These are phyloP conservation scores for Henckelia pumila DNA, from an alignment of 257 asterid species.

Conservation along the genomic window DNA sequence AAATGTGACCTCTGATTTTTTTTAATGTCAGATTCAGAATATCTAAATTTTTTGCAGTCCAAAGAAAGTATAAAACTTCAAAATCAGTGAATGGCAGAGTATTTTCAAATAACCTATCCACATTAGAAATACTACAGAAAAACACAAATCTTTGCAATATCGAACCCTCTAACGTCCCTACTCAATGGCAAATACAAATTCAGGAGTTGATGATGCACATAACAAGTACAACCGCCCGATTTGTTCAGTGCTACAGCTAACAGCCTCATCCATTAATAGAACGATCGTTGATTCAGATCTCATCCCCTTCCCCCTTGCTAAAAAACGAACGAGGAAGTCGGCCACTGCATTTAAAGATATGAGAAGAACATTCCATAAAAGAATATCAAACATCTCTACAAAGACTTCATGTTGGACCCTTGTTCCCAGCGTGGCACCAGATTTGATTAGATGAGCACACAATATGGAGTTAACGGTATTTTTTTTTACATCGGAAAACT, in stretches of 20 bases:
- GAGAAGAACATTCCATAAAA: not conserved
- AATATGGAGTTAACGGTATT: not conserved
- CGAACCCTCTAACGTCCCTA: conserved; percentile 8
- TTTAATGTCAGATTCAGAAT: not conserved
- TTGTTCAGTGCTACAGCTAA: not conserved
- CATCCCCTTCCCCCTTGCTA: not conserved
- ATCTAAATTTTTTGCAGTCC: not conserved
- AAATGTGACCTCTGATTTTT: not conserved
- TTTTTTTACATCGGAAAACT: conserved; percentile 13
- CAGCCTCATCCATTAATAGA: not conserved
- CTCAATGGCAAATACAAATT: not conserved
- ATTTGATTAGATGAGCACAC: not conserved
- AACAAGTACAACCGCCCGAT: not conserved
- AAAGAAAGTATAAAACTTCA: not conserved
- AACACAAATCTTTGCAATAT: not conserved
- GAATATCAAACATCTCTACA: not conserved
- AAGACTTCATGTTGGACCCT: conserved; percentile 8
- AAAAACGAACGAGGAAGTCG: conserved; percentile 3
- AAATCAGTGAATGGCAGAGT: not conserved
- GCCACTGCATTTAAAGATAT: not conserved
- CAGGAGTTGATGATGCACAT: not conserved
- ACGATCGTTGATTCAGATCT: not conserved
- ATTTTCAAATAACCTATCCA: not conserved
- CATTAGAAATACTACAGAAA: not conserved
- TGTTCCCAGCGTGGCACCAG: not conserved